Base-by-base conservation (phyloP, 495 filamentous ascomycete genomes). In the Staphylotrichum longicolle region DNA sequence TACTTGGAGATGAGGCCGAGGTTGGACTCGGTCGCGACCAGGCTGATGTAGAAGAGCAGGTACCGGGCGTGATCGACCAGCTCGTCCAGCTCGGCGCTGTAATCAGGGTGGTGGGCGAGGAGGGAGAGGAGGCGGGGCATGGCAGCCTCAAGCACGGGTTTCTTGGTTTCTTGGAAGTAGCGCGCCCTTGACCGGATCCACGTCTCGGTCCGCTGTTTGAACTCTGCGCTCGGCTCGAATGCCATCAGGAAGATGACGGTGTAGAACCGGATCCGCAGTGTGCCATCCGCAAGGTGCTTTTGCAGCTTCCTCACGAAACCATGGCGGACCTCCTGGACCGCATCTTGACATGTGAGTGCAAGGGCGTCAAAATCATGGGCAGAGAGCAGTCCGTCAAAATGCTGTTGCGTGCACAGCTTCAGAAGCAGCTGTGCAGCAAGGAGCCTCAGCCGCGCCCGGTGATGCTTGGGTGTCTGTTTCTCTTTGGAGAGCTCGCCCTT, bases 101-200 rank as follows among this genome's bases (percentile, higher is more conserved):
- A 99, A 72, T 99, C 95, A 1, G 93, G 94, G 73, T 99, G 94
- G 70, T 98, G 94, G 12, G 93, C 92, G 15, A 98, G 84, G 32
- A 97, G 77, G 44, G 90, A 94, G 45, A 98, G 74, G 12, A 98
- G 80, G 27, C 94, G 88, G 14, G 90, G 82, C 71, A 99, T 90
- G n/a, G 89, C 79, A 14, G 86, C 79, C 72, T 98, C 95, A 80
- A 98, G 88, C 7, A 87, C 79, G 41, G 78, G 85, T 34, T 85
- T 80, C 57, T 83, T 83, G 40, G 74, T 71, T 12, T 77, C 69
- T 33, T 79, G 72, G 57, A 79, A 82, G 61, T 81, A 74, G 27
- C 78, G 75, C 15, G 86, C 84, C 6, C 93, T 87, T 53, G 91
- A 91, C 27, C 89, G 87, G 51, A 98, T 84, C 94, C 94, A 99